Evolutionary conservation across 1,139 yeast genomes (phyloP).

Genomic region (Chernovozyma sophiae-reginae): DNA sequence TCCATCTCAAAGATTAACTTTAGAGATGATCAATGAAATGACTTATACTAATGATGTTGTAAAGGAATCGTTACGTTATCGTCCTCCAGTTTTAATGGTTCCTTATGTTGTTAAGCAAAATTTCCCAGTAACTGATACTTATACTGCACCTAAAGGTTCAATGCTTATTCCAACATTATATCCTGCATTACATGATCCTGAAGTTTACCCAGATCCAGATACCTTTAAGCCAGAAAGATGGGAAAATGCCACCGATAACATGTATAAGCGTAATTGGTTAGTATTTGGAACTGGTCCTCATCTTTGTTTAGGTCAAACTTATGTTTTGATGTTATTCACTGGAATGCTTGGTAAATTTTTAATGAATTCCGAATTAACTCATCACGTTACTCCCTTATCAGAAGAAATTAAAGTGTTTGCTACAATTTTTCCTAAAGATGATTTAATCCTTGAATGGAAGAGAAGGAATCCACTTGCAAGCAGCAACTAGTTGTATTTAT

Average conservation of each 20-base stretch:
- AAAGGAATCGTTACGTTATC: conserved; percentile 84
- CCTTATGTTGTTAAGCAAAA: conserved; percentile 87
- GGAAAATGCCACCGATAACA: conserved; percentile 46
- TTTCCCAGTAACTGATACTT: conserved; percentile 77
- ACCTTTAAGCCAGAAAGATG: conserved; percentile 95
- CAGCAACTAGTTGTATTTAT: too few relatives aligned
- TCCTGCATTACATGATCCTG: conserved; percentile 96
- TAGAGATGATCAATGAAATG: conserved; percentile 82
- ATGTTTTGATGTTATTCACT: conserved; percentile 85
- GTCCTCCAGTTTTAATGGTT: conserved; percentile 98
- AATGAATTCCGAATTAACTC: conserved; percentile 74
- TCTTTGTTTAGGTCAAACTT: conserved; percentile 90
- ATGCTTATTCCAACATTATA: conserved; percentile 95
- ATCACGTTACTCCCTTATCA: conserved; percentile 74
- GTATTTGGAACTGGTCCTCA: conserved; percentile 98
- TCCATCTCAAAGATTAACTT: conserved; percentile 53
- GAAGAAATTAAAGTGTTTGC: conserved; percentile 96
- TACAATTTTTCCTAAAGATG: conserved; percentile 96
- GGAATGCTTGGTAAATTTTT: conserved; percentile 88
- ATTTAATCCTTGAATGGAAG: conserved; percentile 73
- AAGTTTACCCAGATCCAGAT: conserved; percentile 91
- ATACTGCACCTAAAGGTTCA: conserved; percentile 93
- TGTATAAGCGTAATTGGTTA: conserved; percentile 84
- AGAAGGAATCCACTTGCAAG: conserved; percentile 48
- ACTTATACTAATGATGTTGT: conserved; percentile 84